Conservation (phyloP, 2,329 filamentous ascomycete genomes). For the Claviceps quebecensis region DNA sequence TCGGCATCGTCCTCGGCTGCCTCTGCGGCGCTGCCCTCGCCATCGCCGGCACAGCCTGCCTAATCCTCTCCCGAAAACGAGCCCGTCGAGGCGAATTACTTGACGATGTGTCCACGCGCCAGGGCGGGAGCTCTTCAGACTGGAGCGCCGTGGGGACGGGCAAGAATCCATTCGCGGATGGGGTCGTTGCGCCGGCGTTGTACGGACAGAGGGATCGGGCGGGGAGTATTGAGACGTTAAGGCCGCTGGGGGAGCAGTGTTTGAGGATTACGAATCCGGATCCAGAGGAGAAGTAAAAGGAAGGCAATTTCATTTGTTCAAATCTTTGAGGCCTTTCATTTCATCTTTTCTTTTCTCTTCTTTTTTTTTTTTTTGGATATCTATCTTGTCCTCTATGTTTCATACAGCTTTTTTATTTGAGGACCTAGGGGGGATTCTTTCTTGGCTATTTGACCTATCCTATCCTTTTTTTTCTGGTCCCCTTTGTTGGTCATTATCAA, state of each 20-base stretch:
- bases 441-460: too few relatives aligned
- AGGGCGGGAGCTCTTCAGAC: neutral
- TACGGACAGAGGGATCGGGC: constrained; percentile 2
- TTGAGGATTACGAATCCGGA: constrained; percentile 3
- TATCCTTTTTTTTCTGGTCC: too few relatives aligned
- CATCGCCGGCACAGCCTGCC: neutral
- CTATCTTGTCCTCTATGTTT: neutral
- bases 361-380: neutral
- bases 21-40: neutral
- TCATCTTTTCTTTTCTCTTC: neutral
- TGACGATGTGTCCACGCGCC: neutral
- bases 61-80: neutral
- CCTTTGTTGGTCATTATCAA: too few relatives aligned
- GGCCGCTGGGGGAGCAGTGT: neutral
- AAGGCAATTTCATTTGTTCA: neutral
- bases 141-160: neutral
- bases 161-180: constrained; percentile 2
- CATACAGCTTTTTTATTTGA: too few relatives aligned
- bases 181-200: neutral
- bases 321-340: neutral
- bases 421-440: too few relatives aligned
- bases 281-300: neutral
- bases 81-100: neutral
- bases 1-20: constrained; percentile 2
- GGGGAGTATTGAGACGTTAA: constrained; percentile 1